Percentiles rank a stretch among this genome's conserved stretches.
These are phyloP conservation scores for Nakataea oryzae DNA, from an alignment of 2,329 filamentous ascomycete genomes.

Conservation along the genomic window DNA sequence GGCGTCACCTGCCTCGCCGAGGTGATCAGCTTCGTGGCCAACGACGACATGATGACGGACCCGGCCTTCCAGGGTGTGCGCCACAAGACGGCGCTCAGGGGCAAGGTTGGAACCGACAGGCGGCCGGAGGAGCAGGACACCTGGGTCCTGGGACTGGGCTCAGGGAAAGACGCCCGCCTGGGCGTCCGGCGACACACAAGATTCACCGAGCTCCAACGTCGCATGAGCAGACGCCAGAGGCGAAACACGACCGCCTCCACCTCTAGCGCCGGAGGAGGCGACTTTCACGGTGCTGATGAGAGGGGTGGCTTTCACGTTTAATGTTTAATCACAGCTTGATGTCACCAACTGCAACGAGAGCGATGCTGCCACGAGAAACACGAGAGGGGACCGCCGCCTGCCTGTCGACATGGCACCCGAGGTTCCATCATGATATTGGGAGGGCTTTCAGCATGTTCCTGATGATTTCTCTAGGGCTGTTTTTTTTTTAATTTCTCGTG, in stretches of 20 bases:
- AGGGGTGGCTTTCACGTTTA: background rate
- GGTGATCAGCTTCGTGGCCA: slow-evolving; percentile 66
- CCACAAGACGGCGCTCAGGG: slow-evolving; percentile 55
- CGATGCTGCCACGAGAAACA: background rate
- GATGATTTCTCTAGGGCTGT: too few species aligned
- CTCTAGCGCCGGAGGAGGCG: background rate
- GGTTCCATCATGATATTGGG: background rate
- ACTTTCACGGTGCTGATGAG: background rate
- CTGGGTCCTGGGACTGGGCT: slow-evolving; percentile 39
- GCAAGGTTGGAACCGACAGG: slow-evolving; percentile 49
- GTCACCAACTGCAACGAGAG: background rate
- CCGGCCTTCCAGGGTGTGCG: slow-evolving; percentile 57
- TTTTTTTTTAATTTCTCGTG: too few species aligned
- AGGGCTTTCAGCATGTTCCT: too few species aligned
- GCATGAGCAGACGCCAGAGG: slow-evolving; percentile 14
- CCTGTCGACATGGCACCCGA: background rate
- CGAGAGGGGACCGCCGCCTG: too few species aligned
- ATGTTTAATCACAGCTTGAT: background rate
- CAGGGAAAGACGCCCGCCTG: slow-evolving; percentile 23
- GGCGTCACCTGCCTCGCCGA: slow-evolving; percentile 63
- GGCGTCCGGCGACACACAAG: slow-evolving; percentile 32
- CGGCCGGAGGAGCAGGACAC: slow-evolving; percentile 34
- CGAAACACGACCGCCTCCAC: background rate
- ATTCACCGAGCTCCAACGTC: slow-evolving; percentile 30
- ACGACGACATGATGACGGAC: slow-evolving; percentile 61